phyloP scores from a whole-genome alignment of 352 stramenopile genomes.

The Vaucheria bursata region DNA sequence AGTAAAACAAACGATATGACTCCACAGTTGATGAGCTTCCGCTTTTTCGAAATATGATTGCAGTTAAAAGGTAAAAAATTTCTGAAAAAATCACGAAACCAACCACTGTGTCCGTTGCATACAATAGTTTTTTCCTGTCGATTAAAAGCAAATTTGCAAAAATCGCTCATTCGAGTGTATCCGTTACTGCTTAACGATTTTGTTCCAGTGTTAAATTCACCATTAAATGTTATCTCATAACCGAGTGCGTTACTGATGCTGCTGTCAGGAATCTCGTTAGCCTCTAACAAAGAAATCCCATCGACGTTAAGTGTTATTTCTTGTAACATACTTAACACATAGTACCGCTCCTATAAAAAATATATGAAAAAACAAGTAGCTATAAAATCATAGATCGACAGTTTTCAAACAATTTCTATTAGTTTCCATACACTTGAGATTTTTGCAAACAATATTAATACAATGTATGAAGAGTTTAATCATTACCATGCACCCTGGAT shows the following conservation, averaged over 20 bases:
- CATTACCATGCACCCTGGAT: too few relatives aligned
- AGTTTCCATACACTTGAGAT: too few relatives aligned
- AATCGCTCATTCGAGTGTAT: conserved; percentile 30
- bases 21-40: conserved; percentile 41
- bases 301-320: conserved; percentile 43
- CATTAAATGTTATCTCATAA: conserved; percentile 35
- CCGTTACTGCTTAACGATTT: conserved; percentile 29
- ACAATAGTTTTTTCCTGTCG: conserved; percentile 27
- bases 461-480: too few relatives aligned
- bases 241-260: conserved; percentile 27
- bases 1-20: conserved; percentile 30
- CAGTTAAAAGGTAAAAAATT: conserved; percentile 18
- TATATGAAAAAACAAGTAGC: neutral
- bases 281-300: conserved; percentile 38
- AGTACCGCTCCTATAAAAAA: conserved; percentile 17
- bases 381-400: too few relatives aligned
- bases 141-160: conserved; percentile 26
- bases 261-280: conserved; percentile 18
- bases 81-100: conserved; percentile 37
- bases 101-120: conserved; percentile 28
- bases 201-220: conserved; percentile 40
- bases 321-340: conserved; percentile 31
- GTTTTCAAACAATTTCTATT: too few relatives aligned
- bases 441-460: too few relatives aligned
- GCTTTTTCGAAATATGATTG: conserved; percentile 19